Evolutionary conservation across 345 rosid species (phyloP).

Genomic region (Hypericum perforatum): DNA sequence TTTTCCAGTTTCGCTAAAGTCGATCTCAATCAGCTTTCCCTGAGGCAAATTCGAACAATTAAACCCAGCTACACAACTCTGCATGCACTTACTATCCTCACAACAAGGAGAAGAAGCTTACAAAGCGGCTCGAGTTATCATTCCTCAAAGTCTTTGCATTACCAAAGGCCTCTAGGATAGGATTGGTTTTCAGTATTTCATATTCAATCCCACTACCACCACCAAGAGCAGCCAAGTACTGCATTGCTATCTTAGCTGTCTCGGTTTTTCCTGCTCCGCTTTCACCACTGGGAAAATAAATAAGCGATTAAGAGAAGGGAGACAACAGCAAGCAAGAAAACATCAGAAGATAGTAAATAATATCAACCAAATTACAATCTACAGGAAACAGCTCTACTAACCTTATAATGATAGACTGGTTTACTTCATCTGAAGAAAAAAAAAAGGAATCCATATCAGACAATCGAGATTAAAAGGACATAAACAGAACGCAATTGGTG

Average conservation of each 20-base stretch:
- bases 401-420: slow-evolving; percentile 99
- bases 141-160: slow-evolving; percentile 94
- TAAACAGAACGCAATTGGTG: slow-evolving; percentile 1
- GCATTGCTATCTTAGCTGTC: slow-evolving; percentile 99
- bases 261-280: slow-evolving; percentile 99
- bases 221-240: slow-evolving; percentile 97
- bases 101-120: slow-evolving; percentile 39
- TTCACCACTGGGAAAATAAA: slow-evolving; percentile 69
- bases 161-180: slow-evolving; percentile 96
- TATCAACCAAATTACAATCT: slow-evolving; percentile 1
- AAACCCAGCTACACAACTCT: no score
- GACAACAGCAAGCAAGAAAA: neutral
- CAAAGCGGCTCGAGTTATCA: slow-evolving; percentile 98
- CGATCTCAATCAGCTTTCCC: slow-evolving; percentile 96
- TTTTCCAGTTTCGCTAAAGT: slow-evolving; percentile 93
- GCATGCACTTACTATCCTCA: neutral
- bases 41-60: slow-evolving; percentile 26
- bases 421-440: slow-evolving; percentile 80
- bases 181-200: slow-evolving; percentile 95
- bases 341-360: slow-evolving; percentile 5
- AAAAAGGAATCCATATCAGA: slow-evolving; percentile 1
- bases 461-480: slow-evolving; percentile 15
- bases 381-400: slow-evolving; percentile 25
- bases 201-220: slow-evolving; percentile 98
- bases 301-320: slow-evolving; percentile 1